A percentile compares a stretch with the other conserved stretches of the same genome.
These are phyloP conservation scores for Fusarium transvaalense DNA, from an alignment of 2,329 filamentous ascomycete genomes.

Conservation along the genomic window DNA sequence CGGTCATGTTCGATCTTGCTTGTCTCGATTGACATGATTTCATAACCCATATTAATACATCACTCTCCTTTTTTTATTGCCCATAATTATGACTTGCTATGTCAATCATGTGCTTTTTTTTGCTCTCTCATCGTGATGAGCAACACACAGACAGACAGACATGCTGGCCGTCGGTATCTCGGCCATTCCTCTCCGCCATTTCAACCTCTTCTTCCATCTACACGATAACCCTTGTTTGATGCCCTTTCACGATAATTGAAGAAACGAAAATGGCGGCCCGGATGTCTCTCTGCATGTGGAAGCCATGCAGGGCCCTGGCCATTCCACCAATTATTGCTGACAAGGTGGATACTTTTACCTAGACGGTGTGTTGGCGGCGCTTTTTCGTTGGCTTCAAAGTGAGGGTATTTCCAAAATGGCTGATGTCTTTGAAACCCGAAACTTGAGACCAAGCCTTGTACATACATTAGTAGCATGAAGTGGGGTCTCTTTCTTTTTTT, in stretches of 20 bases:
- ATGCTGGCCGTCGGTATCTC: slow-evolving; percentile 17
- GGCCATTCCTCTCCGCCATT: slow-evolving; percentile 22
- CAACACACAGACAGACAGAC: slow-evolving; percentile 5
- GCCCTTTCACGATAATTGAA: slow-evolving; percentile 10
- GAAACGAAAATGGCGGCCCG: not conserved
- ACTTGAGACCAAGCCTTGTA: not conserved
- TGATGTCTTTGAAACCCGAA: slow-evolving; percentile 10
- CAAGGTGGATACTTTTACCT: not conserved
- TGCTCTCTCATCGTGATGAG: not conserved
- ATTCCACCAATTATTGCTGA: not conserved
- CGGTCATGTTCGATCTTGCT: not conserved
- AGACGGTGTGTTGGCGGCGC: not conserved
- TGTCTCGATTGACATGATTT: slow-evolving; percentile 20
- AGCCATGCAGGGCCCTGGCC: slow-evolving; percentile 2
- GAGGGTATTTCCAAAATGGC: slow-evolving; percentile 14
- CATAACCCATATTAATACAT: slow-evolving; percentile 12
- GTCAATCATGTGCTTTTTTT: slow-evolving; percentile 16
- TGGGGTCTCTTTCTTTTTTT: not conserved
- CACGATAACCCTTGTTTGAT: slow-evolving; percentile 1
- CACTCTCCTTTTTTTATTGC: not conserved
- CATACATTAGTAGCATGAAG: not conserved
- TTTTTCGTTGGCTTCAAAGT: not conserved
- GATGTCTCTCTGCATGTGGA: not conserved
- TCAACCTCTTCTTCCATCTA: not conserved
- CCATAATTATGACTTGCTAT: slow-evolving; percentile 15